Evolutionary conservation across 345 rosid species (phyloP).

Genomic region (Salix viminalis): DNA sequence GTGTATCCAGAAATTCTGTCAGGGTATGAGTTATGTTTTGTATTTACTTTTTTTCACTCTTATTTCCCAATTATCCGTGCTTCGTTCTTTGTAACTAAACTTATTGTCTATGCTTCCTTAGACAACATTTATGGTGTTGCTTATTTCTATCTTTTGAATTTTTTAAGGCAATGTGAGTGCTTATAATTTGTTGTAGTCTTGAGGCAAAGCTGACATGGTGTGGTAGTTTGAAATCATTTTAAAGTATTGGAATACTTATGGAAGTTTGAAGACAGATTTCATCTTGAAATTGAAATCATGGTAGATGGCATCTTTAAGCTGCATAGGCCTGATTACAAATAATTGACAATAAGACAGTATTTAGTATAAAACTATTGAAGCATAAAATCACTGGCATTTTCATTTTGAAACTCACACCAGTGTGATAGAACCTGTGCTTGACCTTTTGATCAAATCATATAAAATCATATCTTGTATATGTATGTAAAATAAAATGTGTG

Average conservation of each 20-base stretch:
- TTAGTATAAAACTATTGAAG: background rate
- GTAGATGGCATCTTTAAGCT: background rate
- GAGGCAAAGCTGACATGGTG: background rate
- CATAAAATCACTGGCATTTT: background rate
- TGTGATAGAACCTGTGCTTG: background rate
- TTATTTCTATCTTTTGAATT: background rate
- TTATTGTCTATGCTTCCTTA: no score
- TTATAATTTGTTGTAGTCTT: background rate
- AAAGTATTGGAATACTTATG: background rate
- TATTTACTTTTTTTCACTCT: background rate
- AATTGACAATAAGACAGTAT: no score
- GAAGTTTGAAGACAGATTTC: background rate
- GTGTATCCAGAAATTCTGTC: slow-evolving; percentile 37
- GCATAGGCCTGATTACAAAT: background rate
- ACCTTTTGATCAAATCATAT: background rate
- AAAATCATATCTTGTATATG: background rate
- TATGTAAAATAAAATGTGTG: background rate
- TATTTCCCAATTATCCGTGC: background rate
- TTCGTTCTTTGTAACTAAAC: background rate
- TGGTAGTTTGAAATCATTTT: background rate
- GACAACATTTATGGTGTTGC: background rate
- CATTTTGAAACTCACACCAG: background rate
- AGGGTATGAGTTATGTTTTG: slow-evolving; percentile 38
- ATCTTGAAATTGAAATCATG: background rate
- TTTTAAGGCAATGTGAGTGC: background rate